Evolutionary conservation across 768 basidiomycete species (phyloP), one percentile per base, ranked within the genome.

Genomic region (Mycena metata): DNA sequence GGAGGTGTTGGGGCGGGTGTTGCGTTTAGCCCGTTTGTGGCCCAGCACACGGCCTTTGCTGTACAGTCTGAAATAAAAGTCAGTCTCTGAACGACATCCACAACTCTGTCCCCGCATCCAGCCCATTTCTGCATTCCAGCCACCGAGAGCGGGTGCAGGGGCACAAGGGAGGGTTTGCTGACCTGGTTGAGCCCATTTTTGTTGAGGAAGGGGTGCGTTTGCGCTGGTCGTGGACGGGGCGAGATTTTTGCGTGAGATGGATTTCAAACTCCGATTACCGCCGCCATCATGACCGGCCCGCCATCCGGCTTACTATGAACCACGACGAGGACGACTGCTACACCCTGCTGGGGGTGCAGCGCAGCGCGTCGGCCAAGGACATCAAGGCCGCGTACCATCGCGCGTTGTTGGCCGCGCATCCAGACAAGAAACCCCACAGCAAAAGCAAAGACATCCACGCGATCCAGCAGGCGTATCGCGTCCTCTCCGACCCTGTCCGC

Each of bases 21-120:
- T 98, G 79, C 96, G 92, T 86, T 99, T 99, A 69, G 94, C 96
- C 72, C 98, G 95, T 86, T 98, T 98, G 94, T 97, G 95, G 72
- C 96, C 96, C 76, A 98, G 87, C 79, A 99, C 91, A 77, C 98
- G 96, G 81, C 95, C 98, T 88, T 98, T 99, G 83, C 83, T 81
- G 89, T 98, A 97, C 77, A 98, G 89, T 89, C 96, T 97, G 62
- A 33, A 41, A 54, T 72, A 64, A 70, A 23, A 69, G 67, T 75
- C 65, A 75, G 73, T 58, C 72, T 26, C n/a, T n/a, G n/a, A 61
- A 60, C 43, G 62, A 36, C 41, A 55, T 67, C 59, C 55, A 66
- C 36, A 61, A 46, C 45, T 19, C 2, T 16, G 7, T 2, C 15
- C 19, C n/a, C 45, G 33, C 39, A 70, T 70, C 65, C 69, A 70